Evolutionary conservation across 1,139 yeast genomes (phyloP).

Genomic region (Protomyces inouyei): DNA sequence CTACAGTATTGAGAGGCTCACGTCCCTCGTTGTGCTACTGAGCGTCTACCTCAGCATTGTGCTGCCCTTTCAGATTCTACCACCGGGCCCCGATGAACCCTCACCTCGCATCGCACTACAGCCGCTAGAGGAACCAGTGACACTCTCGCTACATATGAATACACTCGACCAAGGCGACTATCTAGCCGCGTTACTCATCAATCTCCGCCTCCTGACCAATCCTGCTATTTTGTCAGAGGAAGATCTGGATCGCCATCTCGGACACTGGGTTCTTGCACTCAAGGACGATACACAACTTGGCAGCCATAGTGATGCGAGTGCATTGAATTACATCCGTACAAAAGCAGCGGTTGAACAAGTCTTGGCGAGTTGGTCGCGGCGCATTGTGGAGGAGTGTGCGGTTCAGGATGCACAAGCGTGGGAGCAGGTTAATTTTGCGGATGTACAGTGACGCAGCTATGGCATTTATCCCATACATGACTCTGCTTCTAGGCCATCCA

Average conservation of each 20-base stretch:
- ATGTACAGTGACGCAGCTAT: neutral
- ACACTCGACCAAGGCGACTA: neutral
- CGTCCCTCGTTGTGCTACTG: neutral
- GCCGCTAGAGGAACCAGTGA: neutral
- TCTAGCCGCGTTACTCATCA: neutral
- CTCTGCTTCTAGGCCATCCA: neutral
- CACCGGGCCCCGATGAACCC: neutral
- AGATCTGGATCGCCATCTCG: neutral
- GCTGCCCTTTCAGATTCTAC: slow-evolving; percentile 2
- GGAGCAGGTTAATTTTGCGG: neutral
- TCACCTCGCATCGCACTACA: neutral
- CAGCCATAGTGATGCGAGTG: neutral
- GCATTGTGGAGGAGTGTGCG: neutral
- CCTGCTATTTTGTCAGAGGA: neutral
- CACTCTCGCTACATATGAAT: neutral
- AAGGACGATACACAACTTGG: neutral
- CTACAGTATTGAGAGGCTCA: neutral
- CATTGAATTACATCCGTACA: neutral
- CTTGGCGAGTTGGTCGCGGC: neutral
- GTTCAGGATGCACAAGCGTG: neutral
- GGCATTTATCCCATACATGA: neutral
- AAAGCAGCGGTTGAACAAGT: neutral
- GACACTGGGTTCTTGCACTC: neutral
- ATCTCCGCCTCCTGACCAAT: neutral
- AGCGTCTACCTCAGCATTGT: slow-evolving; percentile 11